phyloP scores from a whole-genome alignment of 2,329 filamentous ascomycete species.

The Talaromyces funiculosus region DNA sequence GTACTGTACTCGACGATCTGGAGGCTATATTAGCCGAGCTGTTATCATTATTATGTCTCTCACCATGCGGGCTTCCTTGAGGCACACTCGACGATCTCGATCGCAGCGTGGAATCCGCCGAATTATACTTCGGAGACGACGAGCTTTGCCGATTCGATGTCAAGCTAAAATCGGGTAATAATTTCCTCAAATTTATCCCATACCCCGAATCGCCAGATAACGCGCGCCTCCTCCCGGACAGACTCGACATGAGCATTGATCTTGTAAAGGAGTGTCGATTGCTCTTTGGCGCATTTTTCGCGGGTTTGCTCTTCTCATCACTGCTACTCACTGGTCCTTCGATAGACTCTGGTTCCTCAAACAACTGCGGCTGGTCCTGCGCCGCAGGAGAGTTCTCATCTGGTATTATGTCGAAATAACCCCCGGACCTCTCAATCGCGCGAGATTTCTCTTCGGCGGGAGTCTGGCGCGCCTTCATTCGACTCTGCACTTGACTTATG shows the following conservation, averaged over 20 bases:
- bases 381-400: constrained; percentile 24
- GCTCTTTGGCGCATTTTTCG: constrained; percentile 12
- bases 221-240: constrained; percentile 28
- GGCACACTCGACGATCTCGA: constrained; percentile 9
- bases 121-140: constrained; percentile 22
- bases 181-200: constrained; percentile 27
- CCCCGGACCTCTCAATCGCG: constrained; percentile 46
- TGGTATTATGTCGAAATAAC: constrained; percentile 42
- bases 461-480: constrained; percentile 52
- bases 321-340: not conserved
- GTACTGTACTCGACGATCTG: not conserved
- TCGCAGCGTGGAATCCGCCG: constrained; percentile 13
- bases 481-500: constrained; percentile 53
- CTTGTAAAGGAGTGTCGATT: constrained; percentile 1
- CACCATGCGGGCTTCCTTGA: not conserved
- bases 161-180: constrained; percentile 31
- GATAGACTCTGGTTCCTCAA: constrained; percentile 28
- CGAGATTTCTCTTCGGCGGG: constrained; percentile 56
- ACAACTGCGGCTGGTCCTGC: constrained; percentile 26
- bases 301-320: constrained; percentile 8
- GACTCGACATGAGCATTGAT: constrained; percentile 15
- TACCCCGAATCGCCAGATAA: constrained; percentile 31
- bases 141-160: constrained; percentile 28
- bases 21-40: not conserved
- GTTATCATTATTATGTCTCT: constrained; percentile 11